Conservation (phyloP, 768 basidiomycete species). For the Calocera viscosa region DNA sequence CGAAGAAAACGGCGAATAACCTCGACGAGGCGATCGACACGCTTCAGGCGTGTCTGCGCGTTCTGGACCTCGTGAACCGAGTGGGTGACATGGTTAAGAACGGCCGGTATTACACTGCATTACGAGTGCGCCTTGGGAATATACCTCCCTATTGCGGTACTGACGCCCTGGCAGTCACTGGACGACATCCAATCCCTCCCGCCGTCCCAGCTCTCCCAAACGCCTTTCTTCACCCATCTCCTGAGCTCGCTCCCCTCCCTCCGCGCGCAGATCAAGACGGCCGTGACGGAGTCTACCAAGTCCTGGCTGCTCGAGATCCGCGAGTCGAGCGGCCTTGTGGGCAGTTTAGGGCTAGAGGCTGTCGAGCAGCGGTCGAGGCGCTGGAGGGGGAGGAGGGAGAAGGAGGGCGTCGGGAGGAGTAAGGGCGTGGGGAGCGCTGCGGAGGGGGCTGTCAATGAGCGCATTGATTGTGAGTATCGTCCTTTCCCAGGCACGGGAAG, state of each 20-base stretch:
- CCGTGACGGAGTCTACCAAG: slow-evolving; percentile 88
- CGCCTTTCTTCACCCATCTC: slow-evolving; percentile 85
- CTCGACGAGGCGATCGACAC: slow-evolving; percentile 95
- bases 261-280: slow-evolving; percentile 77
- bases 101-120: slow-evolving; percentile 91
- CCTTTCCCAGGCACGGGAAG: neutral
- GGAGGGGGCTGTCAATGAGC: slow-evolving; percentile 83
- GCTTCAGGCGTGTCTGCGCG: slow-evolving; percentile 79
- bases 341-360: slow-evolving; percentile 71
- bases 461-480: slow-evolving; percentile 83
- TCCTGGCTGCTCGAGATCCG: slow-evolving; percentile 94
- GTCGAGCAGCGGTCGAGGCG: slow-evolving; percentile 75
- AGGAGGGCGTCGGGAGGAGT: slow-evolving; percentile 61
- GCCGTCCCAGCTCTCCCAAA: slow-evolving; percentile 75
- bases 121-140: slow-evolving; percentile 53
- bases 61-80: slow-evolving; percentile 83
- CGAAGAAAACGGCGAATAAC: slow-evolving; percentile 84
- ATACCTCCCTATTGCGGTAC: slow-evolving; percentile 20
- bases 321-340: slow-evolving; percentile 75
- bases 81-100: slow-evolving; percentile 88
- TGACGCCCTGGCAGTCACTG: slow-evolving; percentile 57
- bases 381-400: slow-evolving; percentile 75
- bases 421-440: slow-evolving; percentile 83
- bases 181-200: slow-evolving; percentile 91
- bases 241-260: slow-evolving; percentile 84